A percentile compares a stretch with the other conserved stretches of the same genome.
These are phyloP conservation scores for Aspergillus incahuasiensis DNA, from an alignment of 495 filamentous ascomycete genomes.

Conservation along the genomic window DNA sequence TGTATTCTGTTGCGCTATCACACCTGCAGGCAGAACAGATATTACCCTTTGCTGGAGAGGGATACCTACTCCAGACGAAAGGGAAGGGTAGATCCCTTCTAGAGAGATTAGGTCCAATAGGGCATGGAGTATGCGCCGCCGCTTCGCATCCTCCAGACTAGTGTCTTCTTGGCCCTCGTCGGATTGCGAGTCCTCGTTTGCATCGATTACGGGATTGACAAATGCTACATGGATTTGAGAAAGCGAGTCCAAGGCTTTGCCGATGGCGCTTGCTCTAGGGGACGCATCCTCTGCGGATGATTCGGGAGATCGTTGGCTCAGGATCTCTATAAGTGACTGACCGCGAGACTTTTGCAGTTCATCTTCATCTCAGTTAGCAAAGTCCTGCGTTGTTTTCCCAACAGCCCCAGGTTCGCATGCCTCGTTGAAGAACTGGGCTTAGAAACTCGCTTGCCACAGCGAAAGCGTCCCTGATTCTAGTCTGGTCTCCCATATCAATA, in stretches of 20 bases:
- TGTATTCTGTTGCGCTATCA: slow-evolving; percentile 36
- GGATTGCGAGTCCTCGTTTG: background rate
- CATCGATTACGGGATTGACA: slow-evolving; percentile 22
- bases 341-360: slow-evolving; percentile 35
- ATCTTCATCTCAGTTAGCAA: slow-evolving; percentile 36
- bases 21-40: slow-evolving; percentile 43
- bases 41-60: slow-evolving; percentile 52
- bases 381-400: background rate
- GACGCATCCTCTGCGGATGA: background rate
- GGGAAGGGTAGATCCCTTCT: slow-evolving; percentile 53
- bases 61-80: slow-evolving; percentile 50
- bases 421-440: slow-evolving; percentile 40
- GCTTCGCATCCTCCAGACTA: slow-evolving; percentile 39
- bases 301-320: slow-evolving; percentile 15
- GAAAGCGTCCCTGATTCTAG: slow-evolving; percentile 29
- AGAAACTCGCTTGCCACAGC: slow-evolving; percentile 36
- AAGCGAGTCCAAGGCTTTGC: slow-evolving; percentile 36
- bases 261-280: slow-evolving; percentile 28
- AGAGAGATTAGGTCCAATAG: slow-evolving; percentile 51
- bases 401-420: slow-evolving; percentile 26
- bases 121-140: slow-evolving; percentile 44
- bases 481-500: slow-evolving; percentile 29
- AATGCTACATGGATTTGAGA: slow-evolving; percentile 36
- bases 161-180: slow-evolving; percentile 20
- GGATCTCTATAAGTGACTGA: slow-evolving; percentile 35